These are phyloP conservation scores for Cylindrotheca fusiformis DNA, from an alignment of 108 stramenopile species.

Conservation along the genomic window DNA sequence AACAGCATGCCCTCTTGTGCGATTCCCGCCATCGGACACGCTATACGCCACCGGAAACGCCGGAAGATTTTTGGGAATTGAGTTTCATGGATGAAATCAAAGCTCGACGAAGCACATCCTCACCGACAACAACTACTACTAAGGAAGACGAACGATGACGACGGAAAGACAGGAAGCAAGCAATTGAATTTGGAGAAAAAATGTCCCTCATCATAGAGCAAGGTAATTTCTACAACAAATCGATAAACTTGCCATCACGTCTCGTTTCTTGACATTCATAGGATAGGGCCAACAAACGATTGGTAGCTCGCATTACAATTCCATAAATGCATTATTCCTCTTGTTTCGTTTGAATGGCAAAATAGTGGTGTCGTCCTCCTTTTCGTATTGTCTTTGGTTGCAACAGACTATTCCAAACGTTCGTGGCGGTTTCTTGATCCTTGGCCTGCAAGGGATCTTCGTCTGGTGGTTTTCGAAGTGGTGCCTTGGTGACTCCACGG, in stretches of 20 bases:
- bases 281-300: too few relatives aligned
- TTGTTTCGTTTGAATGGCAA: constrained; percentile 10
- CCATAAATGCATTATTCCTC: too few relatives aligned
- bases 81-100: constrained; percentile 26
- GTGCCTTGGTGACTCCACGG: constrained; percentile 20
- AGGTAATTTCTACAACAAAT: too few relatives aligned
- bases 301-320: too few relatives aligned
- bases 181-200: too few relatives aligned
- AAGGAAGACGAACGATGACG: too few relatives aligned
- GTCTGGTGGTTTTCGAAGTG: constrained; percentile 13
- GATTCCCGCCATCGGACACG: constrained; percentile 19
- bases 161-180: too few relatives aligned
- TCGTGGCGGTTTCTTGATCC: constrained; percentile 4
- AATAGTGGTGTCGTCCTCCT: constrained; percentile 15
- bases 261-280: too few relatives aligned
- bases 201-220: too few relatives aligned
- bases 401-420: constrained; percentile 7
- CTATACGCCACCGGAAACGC: constrained; percentile 27
- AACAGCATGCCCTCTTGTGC: constrained; percentile 21
- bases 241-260: too few relatives aligned
- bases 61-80: constrained; percentile 30
- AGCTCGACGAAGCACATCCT: constrained; percentile 1
- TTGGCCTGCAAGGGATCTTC: constrained; percentile 18
- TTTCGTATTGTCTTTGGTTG: constrained; percentile 9
- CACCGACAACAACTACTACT: too few relatives aligned